Conservation (phyloP, 148 eudicot genomes). For the Rhododendron simsii region DNA sequence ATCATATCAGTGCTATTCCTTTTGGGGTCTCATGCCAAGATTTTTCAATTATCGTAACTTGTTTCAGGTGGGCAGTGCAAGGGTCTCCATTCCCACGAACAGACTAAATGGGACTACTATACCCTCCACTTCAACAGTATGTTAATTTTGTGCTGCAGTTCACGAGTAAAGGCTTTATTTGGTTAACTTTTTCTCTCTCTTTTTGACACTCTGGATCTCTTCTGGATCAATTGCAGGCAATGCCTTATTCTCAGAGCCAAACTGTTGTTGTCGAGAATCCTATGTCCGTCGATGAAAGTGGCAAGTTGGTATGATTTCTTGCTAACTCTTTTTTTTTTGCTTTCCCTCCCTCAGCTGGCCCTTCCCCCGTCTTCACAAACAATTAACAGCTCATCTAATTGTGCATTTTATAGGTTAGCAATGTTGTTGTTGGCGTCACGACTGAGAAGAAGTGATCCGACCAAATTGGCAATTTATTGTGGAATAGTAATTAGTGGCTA, state of each 20-base stretch:
- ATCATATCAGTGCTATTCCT: background rate
- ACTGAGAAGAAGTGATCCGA: constrained; percentile 41
- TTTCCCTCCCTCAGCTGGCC: background rate
- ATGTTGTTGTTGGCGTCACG: constrained; percentile 86
- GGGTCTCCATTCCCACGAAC: constrained; percentile 37
- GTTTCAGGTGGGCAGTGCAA: constrained; percentile 36
- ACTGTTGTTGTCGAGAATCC: constrained; percentile 53
- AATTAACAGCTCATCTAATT: background rate
- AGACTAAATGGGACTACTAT: constrained; percentile 40
- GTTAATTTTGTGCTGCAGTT: constrained; percentile 13
- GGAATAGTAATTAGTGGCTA: background rate
- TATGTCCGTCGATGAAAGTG: constrained; percentile 46
- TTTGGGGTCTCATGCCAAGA: background rate
- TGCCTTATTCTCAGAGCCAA: constrained; percentile 22
- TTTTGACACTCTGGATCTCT: background rate
- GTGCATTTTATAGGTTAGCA: constrained; percentile 50
- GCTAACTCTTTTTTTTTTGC: too few relatives aligned
- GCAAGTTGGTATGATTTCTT: constrained; percentile 16
- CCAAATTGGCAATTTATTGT: background rate
- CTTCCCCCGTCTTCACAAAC: background rate
- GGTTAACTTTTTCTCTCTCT: background rate
- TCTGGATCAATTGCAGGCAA: constrained; percentile 18
- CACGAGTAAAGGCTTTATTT: background rate
- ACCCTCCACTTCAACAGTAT: constrained; percentile 42
- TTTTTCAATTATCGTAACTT: background rate